Evolutionary conservation across 805 yeast species (phyloP).

Genomic region (Metschnikowia lachancei): DNA sequence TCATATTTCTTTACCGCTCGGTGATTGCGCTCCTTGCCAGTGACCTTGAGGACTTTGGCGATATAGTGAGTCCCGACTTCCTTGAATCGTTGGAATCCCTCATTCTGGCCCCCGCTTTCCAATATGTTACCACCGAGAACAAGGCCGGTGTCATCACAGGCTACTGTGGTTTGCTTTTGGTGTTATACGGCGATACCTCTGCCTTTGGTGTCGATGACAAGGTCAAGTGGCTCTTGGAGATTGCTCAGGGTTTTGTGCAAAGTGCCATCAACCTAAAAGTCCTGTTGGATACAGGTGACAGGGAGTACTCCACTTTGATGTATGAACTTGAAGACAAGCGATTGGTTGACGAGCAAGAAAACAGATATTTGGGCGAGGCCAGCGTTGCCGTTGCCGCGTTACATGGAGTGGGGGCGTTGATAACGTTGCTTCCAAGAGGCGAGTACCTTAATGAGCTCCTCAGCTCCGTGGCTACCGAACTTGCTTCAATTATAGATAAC

Average conservation of each 20-base stretch:
- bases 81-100: constrained; percentile 25
- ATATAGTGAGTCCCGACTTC: constrained; percentile 33
- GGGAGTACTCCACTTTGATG: constrained; percentile 42
- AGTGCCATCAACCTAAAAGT: constrained; percentile 30
- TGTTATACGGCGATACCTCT: constrained; percentile 48
- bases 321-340: constrained; percentile 37
- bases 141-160: constrained; percentile 40
- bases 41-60: constrained; percentile 51
- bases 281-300: constrained; percentile 39
- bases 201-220: constrained; percentile 49
- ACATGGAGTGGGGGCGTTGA: constrained; percentile 45
- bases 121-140: constrained; percentile 36
- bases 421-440: constrained; percentile 45
- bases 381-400: constrained; percentile 42
- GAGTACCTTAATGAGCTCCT: constrained; percentile 41
- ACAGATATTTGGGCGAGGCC: constrained; percentile 33
- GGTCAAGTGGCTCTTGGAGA: constrained; percentile 42
- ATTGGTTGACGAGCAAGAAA: constrained; percentile 33
- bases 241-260: constrained; percentile 39
- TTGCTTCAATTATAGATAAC: constrained; percentile 43
- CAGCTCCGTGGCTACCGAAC: constrained; percentile 28
- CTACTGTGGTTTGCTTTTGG: constrained; percentile 37
- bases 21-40: constrained; percentile 44
- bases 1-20: constrained; percentile 40
- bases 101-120: constrained; percentile 35